These are phyloP conservation scores for Phyllosticta capitalensis DNA, from an alignment of 2,329 filamentous ascomycete genomes.

Conservation along the genomic window DNA sequence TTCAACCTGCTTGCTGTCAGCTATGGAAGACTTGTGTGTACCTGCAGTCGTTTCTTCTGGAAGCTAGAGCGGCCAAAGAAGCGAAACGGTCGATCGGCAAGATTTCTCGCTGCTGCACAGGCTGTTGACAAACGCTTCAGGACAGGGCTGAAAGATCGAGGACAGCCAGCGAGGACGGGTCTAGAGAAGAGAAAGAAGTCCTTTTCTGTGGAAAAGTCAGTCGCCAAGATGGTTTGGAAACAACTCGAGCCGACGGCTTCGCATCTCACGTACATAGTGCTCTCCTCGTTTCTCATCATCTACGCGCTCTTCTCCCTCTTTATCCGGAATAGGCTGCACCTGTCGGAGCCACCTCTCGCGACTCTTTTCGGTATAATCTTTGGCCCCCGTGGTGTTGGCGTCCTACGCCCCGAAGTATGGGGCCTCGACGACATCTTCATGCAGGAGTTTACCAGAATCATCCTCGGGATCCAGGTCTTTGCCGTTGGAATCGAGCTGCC, in stretches of 20 bases:
- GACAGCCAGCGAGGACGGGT: not conserved
- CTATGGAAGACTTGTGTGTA: not conserved
- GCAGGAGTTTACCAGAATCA: constrained; percentile 34
- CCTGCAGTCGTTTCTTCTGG: not conserved
- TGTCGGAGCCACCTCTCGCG: constrained; percentile 40
- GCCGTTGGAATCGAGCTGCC: constrained; percentile 31
- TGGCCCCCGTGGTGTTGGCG: constrained; percentile 31
- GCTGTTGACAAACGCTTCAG: not conserved
- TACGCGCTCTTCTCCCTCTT: constrained; percentile 39
- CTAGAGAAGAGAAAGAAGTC: not conserved
- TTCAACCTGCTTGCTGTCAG: not conserved
- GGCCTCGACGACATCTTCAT: constrained; percentile 33
- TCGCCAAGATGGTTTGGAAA: constrained; percentile 28
- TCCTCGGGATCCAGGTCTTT: constrained; percentile 36
- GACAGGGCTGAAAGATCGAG: not conserved
- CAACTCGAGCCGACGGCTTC: constrained; percentile 38
- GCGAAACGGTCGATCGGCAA: not conserved
- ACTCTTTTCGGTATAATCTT: constrained; percentile 37
- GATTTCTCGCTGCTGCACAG: not conserved
- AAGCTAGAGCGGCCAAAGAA: not conserved
- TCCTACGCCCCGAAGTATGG: constrained; percentile 34
- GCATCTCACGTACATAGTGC: constrained; percentile 36
- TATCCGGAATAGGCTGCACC: constrained; percentile 39
- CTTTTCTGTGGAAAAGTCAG: too few relatives aligned
- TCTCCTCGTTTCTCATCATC: constrained; percentile 36